Conservation (phyloP, 306 rosid genomes). For the Quercus cerris region DNA sequence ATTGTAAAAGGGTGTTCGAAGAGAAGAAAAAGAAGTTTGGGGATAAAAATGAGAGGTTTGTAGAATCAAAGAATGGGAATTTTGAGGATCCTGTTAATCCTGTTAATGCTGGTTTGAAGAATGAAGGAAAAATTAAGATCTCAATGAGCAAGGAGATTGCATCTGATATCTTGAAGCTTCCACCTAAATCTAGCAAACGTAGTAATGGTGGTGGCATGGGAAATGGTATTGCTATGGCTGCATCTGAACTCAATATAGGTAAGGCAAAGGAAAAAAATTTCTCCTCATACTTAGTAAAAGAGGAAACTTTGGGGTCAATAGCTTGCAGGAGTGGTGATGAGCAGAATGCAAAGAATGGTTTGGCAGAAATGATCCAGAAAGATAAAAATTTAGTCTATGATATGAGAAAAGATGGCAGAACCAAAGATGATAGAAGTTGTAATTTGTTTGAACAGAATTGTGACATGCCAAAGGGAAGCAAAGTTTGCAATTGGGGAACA, state of each 20-base stretch:
- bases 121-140: slow-evolving; percentile 45
- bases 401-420: slow-evolving; percentile 37
- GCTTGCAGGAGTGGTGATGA: slow-evolving; percentile 17
- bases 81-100: slow-evolving; percentile 41
- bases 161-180: slow-evolving; percentile 69
- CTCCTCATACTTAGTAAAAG: slow-evolving; percentile 27
- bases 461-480: slow-evolving; percentile 38
- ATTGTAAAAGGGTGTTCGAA: slow-evolving; percentile 37
- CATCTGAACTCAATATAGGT: slow-evolving; percentile 36
- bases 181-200: slow-evolving; percentile 57
- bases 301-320: slow-evolving; percentile 30
- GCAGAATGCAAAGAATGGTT: slow-evolving; percentile 26
- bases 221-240: slow-evolving; percentile 30
- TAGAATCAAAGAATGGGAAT: slow-evolving; percentile 44
- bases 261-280: slow-evolving; percentile 39
- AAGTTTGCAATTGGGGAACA: slow-evolving; percentile 9
- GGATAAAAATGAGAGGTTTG: slow-evolving; percentile 42
- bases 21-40: slow-evolving; percentile 43
- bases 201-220: slow-evolving; percentile 24
- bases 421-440: neutral
- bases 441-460: neutral
- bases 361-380: slow-evolving; percentile 47
- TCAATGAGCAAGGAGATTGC: slow-evolving; percentile 62
- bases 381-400: slow-evolving; percentile 31
- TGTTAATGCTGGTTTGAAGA: slow-evolving; percentile 24